phyloP scores from a whole-genome alignment of 2,329 filamentous ascomycete species.

The Sclerotinia minor region DNA sequence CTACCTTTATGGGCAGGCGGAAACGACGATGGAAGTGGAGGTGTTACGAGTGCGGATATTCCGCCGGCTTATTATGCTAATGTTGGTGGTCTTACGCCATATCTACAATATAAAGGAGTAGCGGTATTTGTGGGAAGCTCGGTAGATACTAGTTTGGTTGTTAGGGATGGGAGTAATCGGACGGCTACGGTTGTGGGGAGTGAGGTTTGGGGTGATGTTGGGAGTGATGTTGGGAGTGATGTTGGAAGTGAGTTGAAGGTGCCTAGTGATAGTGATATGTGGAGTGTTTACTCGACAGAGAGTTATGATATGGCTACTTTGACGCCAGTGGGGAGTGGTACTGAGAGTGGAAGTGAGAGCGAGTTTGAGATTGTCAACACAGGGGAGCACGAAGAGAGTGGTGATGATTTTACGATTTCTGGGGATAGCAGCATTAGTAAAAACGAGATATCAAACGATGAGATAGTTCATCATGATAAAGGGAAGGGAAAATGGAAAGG shows the following conservation, averaged over 20 bases:
- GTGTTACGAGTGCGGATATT: slow-evolving; percentile 47
- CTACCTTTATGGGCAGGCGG: slow-evolving; percentile 67
- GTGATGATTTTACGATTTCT: slow-evolving; percentile 3
- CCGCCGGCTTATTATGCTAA: slow-evolving; percentile 35
- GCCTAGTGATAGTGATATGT: neutral
- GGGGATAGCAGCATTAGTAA: neutral
- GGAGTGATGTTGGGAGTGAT: neutral
- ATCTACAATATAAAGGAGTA: slow-evolving; percentile 13
- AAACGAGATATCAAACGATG: neutral
- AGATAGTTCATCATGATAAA: neutral
- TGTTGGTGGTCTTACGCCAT: slow-evolving; percentile 3
- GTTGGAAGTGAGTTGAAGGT: neutral
- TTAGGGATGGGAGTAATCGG: slow-evolving; percentile 1
- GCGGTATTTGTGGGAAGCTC: slow-evolving; percentile 13
- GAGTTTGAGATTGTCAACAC: slow-evolving; percentile 7
- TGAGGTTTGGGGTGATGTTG: neutral
- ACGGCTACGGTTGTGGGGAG: neutral
- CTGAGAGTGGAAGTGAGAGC: slow-evolving; percentile 4
- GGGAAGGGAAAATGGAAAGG: neutral
- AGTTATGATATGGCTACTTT: slow-evolving; percentile 19
- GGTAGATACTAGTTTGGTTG: slow-evolving; percentile 18
- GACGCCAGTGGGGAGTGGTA: slow-evolving; percentile 15
- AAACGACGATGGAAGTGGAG: slow-evolving; percentile 52
- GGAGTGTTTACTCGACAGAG: neutral
- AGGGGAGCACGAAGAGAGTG: neutral